These are phyloP conservation scores for Cucurbita argyrosperma DNA, from an alignment of 306 rosid species.

Conservation along the genomic window DNA sequence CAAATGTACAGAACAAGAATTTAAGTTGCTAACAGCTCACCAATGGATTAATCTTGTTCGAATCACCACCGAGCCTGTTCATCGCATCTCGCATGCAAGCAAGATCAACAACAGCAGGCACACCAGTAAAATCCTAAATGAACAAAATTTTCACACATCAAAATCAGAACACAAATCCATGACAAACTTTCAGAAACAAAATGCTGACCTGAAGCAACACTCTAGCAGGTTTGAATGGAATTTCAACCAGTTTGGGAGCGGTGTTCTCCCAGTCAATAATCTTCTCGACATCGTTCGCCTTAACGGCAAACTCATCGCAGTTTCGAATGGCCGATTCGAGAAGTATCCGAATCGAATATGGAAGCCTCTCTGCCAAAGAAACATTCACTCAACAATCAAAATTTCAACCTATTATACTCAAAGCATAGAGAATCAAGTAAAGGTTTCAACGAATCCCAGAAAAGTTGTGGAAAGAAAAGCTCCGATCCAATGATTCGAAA, in stretches of 20 bases:
- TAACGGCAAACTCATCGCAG: slow-evolving; percentile 90
- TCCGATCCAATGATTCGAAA: not conserved
- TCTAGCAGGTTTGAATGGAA: slow-evolving; percentile 94
- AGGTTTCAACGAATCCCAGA: not conserved
- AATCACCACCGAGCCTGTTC: slow-evolving; percentile 84
- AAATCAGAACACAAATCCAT: slow-evolving; percentile 4
- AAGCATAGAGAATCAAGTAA: not conserved
- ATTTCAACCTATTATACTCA: not conserved
- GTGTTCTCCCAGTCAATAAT: slow-evolving; percentile 85
- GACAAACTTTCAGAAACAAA: not conserved
- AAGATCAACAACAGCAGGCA: slow-evolving; percentile 96
- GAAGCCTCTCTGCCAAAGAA: slow-evolving; percentile 49
- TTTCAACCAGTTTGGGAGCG: slow-evolving; percentile 74
- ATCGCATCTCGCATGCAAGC: slow-evolving; percentile 98
- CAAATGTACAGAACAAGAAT: not conserved
- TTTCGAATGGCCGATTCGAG: slow-evolving; percentile 93
- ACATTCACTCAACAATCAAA: not conserved
- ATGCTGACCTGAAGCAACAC: slow-evolving; percentile 80
- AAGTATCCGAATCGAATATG: slow-evolving; percentile 82
- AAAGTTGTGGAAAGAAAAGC: not conserved
- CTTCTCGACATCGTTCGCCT: slow-evolving; percentile 64
- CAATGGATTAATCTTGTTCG: slow-evolving; percentile 89
- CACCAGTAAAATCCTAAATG: slow-evolving; percentile 89
- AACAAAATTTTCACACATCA: slow-evolving; percentile 5
- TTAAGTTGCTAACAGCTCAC: slow-evolving; percentile 20